A percentile compares a stretch with the other conserved stretches of the same genome.
phyloP scores from a whole-genome alignment of 768 basidiomycete species.

The Phaeolepiota aurea region DNA sequence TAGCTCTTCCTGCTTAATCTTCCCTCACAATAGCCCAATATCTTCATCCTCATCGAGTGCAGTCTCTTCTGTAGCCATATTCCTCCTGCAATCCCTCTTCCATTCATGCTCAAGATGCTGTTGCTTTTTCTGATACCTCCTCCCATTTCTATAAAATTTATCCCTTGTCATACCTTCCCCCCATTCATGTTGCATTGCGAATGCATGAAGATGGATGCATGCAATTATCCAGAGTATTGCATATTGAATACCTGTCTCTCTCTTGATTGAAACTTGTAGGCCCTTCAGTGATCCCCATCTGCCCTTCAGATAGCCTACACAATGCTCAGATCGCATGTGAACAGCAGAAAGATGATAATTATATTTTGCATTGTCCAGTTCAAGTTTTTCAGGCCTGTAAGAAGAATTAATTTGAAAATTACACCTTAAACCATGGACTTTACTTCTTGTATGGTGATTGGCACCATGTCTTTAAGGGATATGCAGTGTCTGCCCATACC shows the following conservation, averaged over 20 bases:
- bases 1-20: constrained; percentile 13
- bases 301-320: constrained; percentile 20
- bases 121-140: constrained; percentile 3
- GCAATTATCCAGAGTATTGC: constrained; percentile 18
- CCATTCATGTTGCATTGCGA: constrained; percentile 16
- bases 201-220: constrained; percentile 22
- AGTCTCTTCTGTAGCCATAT: constrained; percentile 4
- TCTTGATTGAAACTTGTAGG: constrained; percentile 15
- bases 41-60: constrained; percentile 5
- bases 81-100: constrained; percentile 3
- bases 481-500: constrained; percentile 23
- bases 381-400: constrained; percentile 13
- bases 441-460: constrained; percentile 16
- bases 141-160: constrained; percentile 5
- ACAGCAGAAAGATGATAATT: constrained; percentile 18
- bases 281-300: constrained; percentile 16
- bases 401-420: background rate
- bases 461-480: constrained; percentile 15
- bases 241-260: constrained; percentile 6
- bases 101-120: background rate
- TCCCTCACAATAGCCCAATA: constrained; percentile 10
- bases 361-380: constrained; percentile 9
- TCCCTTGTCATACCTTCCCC: constrained; percentile 5
- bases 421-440: background rate
- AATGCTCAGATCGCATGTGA: constrained; percentile 21